Conservation (phyloP, 78 protist species). For the Dictyostelium firmibasis region DNA sequence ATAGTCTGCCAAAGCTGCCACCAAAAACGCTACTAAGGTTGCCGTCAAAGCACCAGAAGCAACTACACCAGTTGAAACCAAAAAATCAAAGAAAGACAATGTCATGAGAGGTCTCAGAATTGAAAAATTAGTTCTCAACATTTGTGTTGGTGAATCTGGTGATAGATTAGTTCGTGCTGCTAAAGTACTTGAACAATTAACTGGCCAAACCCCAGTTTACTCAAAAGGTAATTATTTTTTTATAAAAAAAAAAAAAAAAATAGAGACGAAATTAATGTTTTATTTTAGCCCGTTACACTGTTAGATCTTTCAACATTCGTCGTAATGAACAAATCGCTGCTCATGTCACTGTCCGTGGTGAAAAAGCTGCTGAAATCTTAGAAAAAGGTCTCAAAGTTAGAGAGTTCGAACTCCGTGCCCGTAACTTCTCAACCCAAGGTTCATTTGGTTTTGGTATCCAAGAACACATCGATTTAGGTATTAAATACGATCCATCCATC, state of each 20-base stretch:
- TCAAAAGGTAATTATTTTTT: slow-evolving; percentile 86
- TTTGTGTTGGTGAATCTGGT: slow-evolving; percentile 99
- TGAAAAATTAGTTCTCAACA: slow-evolving; percentile 98
- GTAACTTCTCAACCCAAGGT: slow-evolving; percentile 94
- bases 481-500: slow-evolving; percentile 98
- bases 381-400: slow-evolving; percentile 96
- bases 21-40: slow-evolving; percentile 56
- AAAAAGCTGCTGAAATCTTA: slow-evolving; percentile 98
- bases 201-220: slow-evolving; percentile 98
- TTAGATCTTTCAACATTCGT: slow-evolving; percentile 97
- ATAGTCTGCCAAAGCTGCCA: slow-evolving; percentile 25
- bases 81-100: slow-evolving; percentile 78
- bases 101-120: slow-evolving; percentile 93
- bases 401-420: slow-evolving; percentile 96
- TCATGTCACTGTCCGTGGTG: slow-evolving; percentile 99
- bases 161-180: slow-evolving; percentile 99
- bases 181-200: slow-evolving; percentile 98
- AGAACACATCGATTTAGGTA: slow-evolving; percentile 99
- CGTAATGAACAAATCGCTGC: slow-evolving; percentile 99
- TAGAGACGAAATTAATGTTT: neutral
- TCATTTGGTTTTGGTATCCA: slow-evolving; percentile 98
- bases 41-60: slow-evolving; percentile 51
- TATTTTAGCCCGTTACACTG: slow-evolving; percentile 96
- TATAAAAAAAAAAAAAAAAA: neutral
- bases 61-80: slow-evolving; percentile 7